Conservation (phyloP, 441 rosid genomes). For the Croton setiger region DNA sequence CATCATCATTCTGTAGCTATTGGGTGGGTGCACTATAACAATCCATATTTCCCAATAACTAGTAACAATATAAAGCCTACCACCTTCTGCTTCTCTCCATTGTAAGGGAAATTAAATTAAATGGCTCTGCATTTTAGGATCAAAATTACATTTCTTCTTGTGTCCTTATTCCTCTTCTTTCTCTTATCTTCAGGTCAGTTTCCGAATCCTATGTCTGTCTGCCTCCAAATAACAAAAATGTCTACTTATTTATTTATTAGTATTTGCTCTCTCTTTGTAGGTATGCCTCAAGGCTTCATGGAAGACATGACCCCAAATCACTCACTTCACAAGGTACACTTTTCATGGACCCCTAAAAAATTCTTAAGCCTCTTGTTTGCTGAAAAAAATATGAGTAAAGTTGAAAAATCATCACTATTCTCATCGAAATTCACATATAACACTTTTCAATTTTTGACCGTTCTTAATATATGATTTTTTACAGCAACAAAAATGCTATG, state of each 20-base stretch:
- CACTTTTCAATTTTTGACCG: too few species aligned
- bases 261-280: conserved; percentile 20
- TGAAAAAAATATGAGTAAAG: too few species aligned
- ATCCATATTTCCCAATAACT: not conserved
- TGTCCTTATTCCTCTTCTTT: conserved; percentile 31
- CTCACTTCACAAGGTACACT: conserved; percentile 29
- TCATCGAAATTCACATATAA: too few species aligned
- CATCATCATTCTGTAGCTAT: conserved; percentile 37
- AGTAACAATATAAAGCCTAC: conserved; percentile 18
- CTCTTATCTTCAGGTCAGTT: conserved; percentile 37
- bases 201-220: not conserved
- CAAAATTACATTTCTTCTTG: conserved; percentile 36
- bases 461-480: too few species aligned
- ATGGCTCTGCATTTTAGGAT: conserved; percentile 33
- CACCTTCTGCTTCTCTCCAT: conserved; percentile 3
- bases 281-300: conserved; percentile 25
- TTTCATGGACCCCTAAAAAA: not conserved
- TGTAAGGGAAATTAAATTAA: not conserved
- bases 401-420: too few species aligned
- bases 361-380: too few species aligned
- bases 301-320: conserved; percentile 19
- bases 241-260: too few species aligned
- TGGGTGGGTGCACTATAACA: conserved; percentile 43
- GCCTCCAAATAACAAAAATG: not conserved
- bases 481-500: too few species aligned